Evolutionary conservation across 345 rosid genomes (phyloP).

Genomic region (Carallia pectinifolia): DNA sequence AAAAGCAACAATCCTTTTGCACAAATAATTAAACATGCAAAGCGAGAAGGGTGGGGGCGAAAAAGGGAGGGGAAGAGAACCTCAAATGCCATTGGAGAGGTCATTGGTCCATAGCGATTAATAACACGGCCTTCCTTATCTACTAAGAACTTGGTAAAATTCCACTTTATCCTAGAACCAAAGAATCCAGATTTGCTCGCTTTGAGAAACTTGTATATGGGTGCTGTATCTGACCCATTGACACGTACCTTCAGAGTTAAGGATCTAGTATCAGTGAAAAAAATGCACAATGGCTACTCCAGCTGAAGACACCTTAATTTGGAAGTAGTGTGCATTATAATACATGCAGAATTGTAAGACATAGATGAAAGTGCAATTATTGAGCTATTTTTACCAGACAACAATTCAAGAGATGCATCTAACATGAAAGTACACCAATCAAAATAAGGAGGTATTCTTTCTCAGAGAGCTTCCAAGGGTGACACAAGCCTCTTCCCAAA

Average conservation of each 20-base stretch:
- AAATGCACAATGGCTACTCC: neutral
- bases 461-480: neutral
- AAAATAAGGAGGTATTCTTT: too few species aligned
- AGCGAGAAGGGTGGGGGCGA: neutral
- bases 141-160: constrained; percentile 84
- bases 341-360: neutral
- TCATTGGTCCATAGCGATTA: constrained; percentile 60
- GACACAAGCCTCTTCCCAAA: neutral
- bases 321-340: neutral
- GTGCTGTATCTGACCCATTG: constrained; percentile 70
- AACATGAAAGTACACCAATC: too few species aligned
- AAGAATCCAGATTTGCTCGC: constrained; percentile 48
- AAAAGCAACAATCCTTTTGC: neutral
- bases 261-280: neutral
- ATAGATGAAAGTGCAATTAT: neutral
- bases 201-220: constrained; percentile 76
- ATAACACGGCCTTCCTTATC: constrained; percentile 64
- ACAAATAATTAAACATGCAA: neutral
- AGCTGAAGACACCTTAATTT: neutral
- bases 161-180: constrained; percentile 85
- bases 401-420: too few species aligned
- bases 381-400: neutral
- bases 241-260: constrained; percentile 52
- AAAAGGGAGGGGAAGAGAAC: constrained; percentile 33
- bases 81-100: constrained; percentile 68